These are phyloP conservation scores for Leucocoprinus leucothites DNA, from an alignment of 768 basidiomycete species.

Conservation along the genomic window DNA sequence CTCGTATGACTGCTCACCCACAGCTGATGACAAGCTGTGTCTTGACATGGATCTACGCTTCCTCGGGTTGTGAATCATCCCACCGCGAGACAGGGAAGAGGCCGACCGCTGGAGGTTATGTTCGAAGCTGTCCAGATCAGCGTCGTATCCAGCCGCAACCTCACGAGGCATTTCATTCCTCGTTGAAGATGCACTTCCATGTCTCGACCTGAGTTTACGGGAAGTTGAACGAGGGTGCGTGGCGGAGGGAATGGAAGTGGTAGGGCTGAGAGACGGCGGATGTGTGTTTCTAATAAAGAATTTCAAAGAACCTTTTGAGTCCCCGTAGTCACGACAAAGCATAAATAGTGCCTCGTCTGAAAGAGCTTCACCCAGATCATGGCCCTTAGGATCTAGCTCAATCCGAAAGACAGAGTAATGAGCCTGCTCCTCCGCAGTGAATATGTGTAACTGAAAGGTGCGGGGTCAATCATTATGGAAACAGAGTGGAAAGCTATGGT, in stretches of 20 bases:
- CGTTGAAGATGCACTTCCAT: conserved; percentile 69
- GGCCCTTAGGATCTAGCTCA: conserved; percentile 79
- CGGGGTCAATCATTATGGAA: neutral
- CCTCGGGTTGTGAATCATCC: no score
- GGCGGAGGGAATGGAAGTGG: conserved; percentile 23
- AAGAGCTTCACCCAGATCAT: conserved; percentile 71
- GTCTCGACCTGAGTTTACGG: conserved; percentile 51
- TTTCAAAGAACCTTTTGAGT: conserved; percentile 78
- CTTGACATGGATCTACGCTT: no score
- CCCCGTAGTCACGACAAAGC: conserved; percentile 70
- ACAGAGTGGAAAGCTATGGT: conserved; percentile 6
- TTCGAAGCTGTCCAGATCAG: conserved; percentile 67
- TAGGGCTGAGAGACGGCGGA: conserved; percentile 28
- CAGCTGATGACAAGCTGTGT: no score
- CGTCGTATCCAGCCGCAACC: conserved; percentile 65
- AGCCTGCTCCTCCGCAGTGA: conserved; percentile 75
- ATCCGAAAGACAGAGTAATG: conserved; percentile 83
- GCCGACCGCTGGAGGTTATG: no score
- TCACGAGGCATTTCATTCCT: conserved; percentile 57
- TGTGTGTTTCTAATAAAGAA: conserved; percentile 72
- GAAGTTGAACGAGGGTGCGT: conserved; percentile 40
- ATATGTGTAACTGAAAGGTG: conserved; percentile 61
- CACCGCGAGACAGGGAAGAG: no score
- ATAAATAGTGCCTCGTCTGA: conserved; percentile 66
- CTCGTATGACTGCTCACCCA: no score